Percentiles rank a stretch among this genome's conserved stretches.
These are phyloP conservation scores for Penicillium sp. DNA, from an alignment of 2,329 filamentous ascomycete genomes.

Conservation along the genomic window DNA sequence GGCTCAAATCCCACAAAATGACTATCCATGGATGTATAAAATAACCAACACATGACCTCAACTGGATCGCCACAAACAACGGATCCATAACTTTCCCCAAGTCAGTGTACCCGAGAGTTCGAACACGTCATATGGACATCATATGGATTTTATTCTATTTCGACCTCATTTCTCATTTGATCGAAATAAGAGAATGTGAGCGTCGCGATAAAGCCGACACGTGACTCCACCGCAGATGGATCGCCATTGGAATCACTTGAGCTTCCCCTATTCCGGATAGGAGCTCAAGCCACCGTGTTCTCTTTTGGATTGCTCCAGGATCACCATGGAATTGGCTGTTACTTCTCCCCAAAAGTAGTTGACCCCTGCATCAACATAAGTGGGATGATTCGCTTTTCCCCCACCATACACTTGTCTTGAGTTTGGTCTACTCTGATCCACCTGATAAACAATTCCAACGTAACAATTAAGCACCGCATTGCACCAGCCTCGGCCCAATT, in stretches of 20 bases:
- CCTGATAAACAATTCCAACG: background rate
- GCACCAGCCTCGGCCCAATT: background rate
- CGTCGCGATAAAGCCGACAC: slow-evolving; percentile 1
- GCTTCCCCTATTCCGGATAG: slow-evolving; percentile 21
- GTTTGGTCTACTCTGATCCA: slow-evolving; percentile 6
- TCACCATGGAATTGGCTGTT: background rate
- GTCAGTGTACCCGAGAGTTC: background rate
- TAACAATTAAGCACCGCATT: background rate
- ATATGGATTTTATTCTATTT: background rate
- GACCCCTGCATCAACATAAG: background rate
- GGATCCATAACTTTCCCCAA: background rate
- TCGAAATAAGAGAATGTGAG: background rate
- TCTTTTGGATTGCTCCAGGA: slow-evolving; percentile 7
- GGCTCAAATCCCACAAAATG: background rate
- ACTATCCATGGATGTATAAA: background rate
- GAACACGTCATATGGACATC: background rate
- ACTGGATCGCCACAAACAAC: background rate
- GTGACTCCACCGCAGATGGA: slow-evolving; percentile 12
- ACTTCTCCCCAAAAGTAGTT: background rate
- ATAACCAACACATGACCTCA: background rate
- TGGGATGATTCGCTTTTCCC: slow-evolving; percentile 17
- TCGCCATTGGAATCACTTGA: slow-evolving; percentile 14
- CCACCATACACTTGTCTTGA: slow-evolving; percentile 18
- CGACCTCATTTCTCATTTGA: background rate
- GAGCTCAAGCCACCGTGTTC: slow-evolving; percentile 27